phyloP scores from a whole-genome alignment of 768 basidiomycete genomes.

The Punctularia strigosozonata region DNA sequence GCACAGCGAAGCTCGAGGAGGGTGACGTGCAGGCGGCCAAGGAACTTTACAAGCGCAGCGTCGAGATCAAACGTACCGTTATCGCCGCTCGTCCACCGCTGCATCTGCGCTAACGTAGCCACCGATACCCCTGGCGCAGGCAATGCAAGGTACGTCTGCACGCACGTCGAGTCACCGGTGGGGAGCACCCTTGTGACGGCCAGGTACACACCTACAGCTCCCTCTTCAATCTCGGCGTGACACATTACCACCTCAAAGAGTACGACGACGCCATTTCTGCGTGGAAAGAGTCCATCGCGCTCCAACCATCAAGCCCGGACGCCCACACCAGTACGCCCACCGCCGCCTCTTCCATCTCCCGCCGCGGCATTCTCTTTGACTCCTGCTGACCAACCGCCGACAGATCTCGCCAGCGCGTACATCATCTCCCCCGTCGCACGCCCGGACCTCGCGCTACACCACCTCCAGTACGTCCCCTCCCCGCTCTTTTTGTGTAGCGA shows the following conservation, averaged over 20 bases:
- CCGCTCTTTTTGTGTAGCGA: slow-evolving; percentile 15
- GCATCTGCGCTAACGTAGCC: no score
- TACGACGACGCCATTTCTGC: slow-evolving; percentile 76
- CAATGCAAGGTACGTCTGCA: no score
- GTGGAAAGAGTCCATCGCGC: slow-evolving; percentile 75
- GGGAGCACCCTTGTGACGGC: no score
- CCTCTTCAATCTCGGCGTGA: slow-evolving; percentile 82
- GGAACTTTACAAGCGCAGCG: slow-evolving; percentile 63
- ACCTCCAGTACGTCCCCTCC: slow-evolving; percentile 49
- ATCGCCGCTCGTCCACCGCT: no score
- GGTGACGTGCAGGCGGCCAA: slow-evolving; percentile 77
- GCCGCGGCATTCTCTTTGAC: slow-evolving; percentile 9
- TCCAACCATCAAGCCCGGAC: slow-evolving; percentile 78
- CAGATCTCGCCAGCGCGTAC: slow-evolving; percentile 85
- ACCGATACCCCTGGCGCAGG: no score
- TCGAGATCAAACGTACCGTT: slow-evolving; percentile 68
- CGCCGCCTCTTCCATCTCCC: slow-evolving; percentile 9
- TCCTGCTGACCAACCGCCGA: slow-evolving; percentile 8
- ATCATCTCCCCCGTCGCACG: slow-evolving; percentile 69
- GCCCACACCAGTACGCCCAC: slow-evolving; percentile 68
- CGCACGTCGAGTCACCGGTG: no score
- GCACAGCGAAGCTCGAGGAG: slow-evolving; percentile 76
- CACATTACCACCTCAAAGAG: slow-evolving; percentile 85
- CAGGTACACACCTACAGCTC: no score
- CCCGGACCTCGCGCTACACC: slow-evolving; percentile 79